A percentile compares a stretch with the other conserved stretches of the same genome.
These are phyloP conservation scores for Ophiostoma montium DNA, from an alignment of 2,329 filamentous ascomycete genomes.

Conservation along the genomic window DNA sequence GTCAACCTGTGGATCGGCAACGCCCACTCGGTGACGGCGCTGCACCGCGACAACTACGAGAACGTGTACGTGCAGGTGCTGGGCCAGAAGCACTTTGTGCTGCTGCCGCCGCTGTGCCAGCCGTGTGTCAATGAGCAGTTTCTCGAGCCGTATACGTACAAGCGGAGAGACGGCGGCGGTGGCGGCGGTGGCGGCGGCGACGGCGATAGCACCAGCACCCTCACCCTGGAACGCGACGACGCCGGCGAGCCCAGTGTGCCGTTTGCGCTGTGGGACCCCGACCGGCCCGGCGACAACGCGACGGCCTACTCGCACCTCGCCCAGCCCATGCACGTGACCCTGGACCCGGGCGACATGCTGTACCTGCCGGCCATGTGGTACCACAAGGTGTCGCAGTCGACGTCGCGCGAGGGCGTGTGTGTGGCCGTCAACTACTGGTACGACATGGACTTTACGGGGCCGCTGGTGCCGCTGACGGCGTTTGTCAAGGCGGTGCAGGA, in stretches of 20 bases:
- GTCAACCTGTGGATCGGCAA: conserved; percentile 77
- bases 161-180: conserved; percentile 20
- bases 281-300: conserved; percentile 31
- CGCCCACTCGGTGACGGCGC: conserved; percentile 50
- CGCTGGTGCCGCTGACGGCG: conserved; percentile 46
- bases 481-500: conserved; percentile 33
- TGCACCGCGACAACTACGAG: conserved; percentile 77
- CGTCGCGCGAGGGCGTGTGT: conserved; percentile 54
- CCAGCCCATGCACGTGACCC: conserved; percentile 48
- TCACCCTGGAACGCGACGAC: conserved; percentile 17
- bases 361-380: conserved; percentile 77
- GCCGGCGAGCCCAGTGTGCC: conserved; percentile 35
- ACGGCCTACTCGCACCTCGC: conserved; percentile 48
- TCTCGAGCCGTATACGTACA: conserved; percentile 46
- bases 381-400: conserved; percentile 66
- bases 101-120: conserved; percentile 58
- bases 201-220: conserved; percentile 10
- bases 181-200: conserved; percentile 5
- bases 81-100: conserved; percentile 59
- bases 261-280: conserved; percentile 64
- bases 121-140: conserved; percentile 52
- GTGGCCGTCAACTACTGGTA: conserved; percentile 81
- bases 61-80: conserved; percentile 69
- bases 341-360: conserved; percentile 63
- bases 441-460: conserved; percentile 62